A percentile compares a stretch with the other conserved stretches of the same genome.
Conservation (phyloP, 805 yeast genomes). For the Wickerhamiella vanderwaltii region DNA sequence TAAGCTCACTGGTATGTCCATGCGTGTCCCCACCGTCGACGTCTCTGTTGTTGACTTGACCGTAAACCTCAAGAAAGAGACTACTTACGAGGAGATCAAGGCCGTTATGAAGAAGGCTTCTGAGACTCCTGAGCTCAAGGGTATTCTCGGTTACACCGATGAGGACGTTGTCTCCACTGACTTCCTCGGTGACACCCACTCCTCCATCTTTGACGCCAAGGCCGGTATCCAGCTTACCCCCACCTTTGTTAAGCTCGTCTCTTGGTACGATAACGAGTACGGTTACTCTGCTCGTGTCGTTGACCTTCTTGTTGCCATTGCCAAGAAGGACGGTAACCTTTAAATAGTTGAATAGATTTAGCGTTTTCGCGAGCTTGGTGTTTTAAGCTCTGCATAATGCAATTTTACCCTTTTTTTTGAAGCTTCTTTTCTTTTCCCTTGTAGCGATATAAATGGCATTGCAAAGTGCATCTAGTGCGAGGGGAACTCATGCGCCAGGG, state of each 20-base stretch:
- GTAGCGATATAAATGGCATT: no score
- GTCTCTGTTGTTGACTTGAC: slow-evolving; percentile 91
- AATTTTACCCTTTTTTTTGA: no score
- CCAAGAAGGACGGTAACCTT: slow-evolving; percentile 35
- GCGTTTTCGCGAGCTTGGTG: no score
- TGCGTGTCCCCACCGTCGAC: slow-evolving; percentile 89
- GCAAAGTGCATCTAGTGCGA: no score
- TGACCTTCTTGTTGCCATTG: slow-evolving; percentile 73
- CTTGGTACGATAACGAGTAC: slow-evolving; percentile 94
- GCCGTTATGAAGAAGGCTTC: slow-evolving; percentile 64
- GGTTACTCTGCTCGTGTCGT: slow-evolving; percentile 96
- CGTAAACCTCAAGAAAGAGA: slow-evolving; percentile 60
- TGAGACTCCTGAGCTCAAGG: slow-evolving; percentile 66
- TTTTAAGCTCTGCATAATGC: no score
- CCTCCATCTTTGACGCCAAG: slow-evolving; percentile 80
- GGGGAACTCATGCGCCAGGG: no score
- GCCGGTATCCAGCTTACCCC: slow-evolving; percentile 85
- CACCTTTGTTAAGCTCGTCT: slow-evolving; percentile 77
- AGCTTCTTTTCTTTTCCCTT: no score
- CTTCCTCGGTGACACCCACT: slow-evolving; percentile 71
- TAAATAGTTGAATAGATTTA: neutral
- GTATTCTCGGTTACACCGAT: slow-evolving; percentile 80
- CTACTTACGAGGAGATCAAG: slow-evolving; percentile 76
- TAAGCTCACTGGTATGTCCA: slow-evolving; percentile 85
- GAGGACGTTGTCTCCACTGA: slow-evolving; percentile 87